These are phyloP conservation scores for Alternaria atra DNA, from an alignment of 2,329 filamentous ascomycete genomes.

Conservation along the genomic window DNA sequence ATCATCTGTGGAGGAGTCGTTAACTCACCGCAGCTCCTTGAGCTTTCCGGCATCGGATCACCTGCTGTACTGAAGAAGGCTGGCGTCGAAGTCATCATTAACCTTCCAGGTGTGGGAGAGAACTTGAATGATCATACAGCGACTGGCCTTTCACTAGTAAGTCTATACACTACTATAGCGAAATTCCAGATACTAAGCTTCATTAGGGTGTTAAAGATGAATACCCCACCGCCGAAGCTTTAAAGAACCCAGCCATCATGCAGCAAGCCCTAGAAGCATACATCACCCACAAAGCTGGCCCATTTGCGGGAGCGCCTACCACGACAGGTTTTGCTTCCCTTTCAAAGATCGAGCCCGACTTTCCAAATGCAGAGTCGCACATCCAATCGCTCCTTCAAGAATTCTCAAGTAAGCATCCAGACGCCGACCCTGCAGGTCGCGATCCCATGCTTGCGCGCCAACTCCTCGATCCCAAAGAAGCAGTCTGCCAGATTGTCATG, in stretches of 20 bases:
- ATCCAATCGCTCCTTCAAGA: slow-evolving; percentile 28
- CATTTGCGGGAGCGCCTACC: slow-evolving; percentile 36
- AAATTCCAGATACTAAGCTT: neutral
- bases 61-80: slow-evolving; percentile 35
- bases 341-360: slow-evolving; percentile 27
- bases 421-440: slow-evolving; percentile 36
- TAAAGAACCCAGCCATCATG: slow-evolving; percentile 29
- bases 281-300: slow-evolving; percentile 37
- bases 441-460: slow-evolving; percentile 32
- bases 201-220: slow-evolving; percentile 37
- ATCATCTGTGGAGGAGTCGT: slow-evolving; percentile 40
- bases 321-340: slow-evolving; percentile 39
- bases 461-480: slow-evolving; percentile 32
- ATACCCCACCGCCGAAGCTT: slow-evolving; percentile 37
- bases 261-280: slow-evolving; percentile 43
- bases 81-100: slow-evolving; percentile 40
- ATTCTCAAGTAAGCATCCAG: slow-evolving; percentile 28
- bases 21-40: slow-evolving; percentile 44
- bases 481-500: slow-evolving; percentile 32
- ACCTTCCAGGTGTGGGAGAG: slow-evolving; percentile 44
- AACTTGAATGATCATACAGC: slow-evolving; percentile 49
- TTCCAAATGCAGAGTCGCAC: slow-evolving; percentile 31
- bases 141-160: slow-evolving; percentile 27
- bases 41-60: slow-evolving; percentile 45
- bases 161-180: neutral